Percentiles rank a stretch among this genome's conserved stretches.
Conservation (phyloP, 768 basidiomycete species). For the Pulveroboletus sp. region DNA sequence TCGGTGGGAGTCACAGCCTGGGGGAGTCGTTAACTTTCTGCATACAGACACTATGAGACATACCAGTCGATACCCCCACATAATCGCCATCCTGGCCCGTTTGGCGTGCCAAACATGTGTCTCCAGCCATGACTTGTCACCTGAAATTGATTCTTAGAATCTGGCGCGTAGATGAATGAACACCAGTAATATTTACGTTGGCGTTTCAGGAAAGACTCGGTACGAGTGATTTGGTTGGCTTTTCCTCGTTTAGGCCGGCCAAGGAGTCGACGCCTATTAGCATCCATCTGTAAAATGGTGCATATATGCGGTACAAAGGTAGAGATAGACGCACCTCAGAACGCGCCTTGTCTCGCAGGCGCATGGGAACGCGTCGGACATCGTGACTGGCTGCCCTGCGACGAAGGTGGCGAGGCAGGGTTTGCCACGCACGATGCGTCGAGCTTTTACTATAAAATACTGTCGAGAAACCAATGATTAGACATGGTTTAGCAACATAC, state of each 20-base stretch:
- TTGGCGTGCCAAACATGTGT: slow-evolving; percentile 98
- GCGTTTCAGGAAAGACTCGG: slow-evolving; percentile 61
- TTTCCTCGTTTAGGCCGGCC: slow-evolving; percentile 65
- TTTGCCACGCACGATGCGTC: slow-evolving; percentile 88
- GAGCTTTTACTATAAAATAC: slow-evolving; percentile 50
- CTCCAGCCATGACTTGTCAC: slow-evolving; percentile 88
- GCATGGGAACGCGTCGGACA: slow-evolving; percentile 83
- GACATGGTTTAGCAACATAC: slow-evolving; percentile 31
- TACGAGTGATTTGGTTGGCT: slow-evolving; percentile 52
- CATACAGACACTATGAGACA: not conserved
- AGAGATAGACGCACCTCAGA: slow-evolving; percentile 59
- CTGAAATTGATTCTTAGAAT: slow-evolving; percentile 37
- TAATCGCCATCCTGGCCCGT: slow-evolving; percentile 89
- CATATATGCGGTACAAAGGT: slow-evolving; percentile 16
- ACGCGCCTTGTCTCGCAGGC: slow-evolving; percentile 76
- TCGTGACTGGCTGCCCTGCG: slow-evolving; percentile 94
- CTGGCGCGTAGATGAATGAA: not conserved
- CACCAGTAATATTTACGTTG: slow-evolving; percentile 53
- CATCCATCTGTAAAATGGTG: slow-evolving; percentile 50
- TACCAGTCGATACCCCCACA: slow-evolving; percentile 91
- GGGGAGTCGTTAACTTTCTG: not conserved
- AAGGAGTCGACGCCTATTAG: slow-evolving; percentile 39
- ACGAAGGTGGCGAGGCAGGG: slow-evolving; percentile 86
- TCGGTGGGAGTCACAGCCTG: slow-evolving; percentile 86
- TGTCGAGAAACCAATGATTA: not conserved